phyloP scores from a whole-genome alignment of 805 yeast genomes.

The Pichia heedii region DNA sequence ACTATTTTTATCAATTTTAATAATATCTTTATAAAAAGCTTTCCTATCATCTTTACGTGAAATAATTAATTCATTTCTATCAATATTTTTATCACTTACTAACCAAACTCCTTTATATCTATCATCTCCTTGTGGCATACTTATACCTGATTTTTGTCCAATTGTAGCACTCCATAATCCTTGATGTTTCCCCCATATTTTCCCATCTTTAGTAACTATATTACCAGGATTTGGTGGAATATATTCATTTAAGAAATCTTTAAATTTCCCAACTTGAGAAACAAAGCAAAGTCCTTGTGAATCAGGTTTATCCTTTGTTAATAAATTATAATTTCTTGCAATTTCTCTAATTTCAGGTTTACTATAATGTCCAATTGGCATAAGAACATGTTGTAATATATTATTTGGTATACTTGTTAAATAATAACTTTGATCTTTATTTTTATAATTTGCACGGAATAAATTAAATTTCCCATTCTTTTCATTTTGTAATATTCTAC shows the following conservation, averaged over 20 bases:
- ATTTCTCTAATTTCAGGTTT: slow-evolving; percentile 68
- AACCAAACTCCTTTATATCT: slow-evolving; percentile 74
- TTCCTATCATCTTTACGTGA: slow-evolving; percentile 61
- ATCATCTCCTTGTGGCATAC: slow-evolving; percentile 88
- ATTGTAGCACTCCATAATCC: slow-evolving; percentile 95
- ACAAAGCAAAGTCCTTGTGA: slow-evolving; percentile 96
- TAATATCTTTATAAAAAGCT: slow-evolving; percentile 37
- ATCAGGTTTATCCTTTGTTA: slow-evolving; percentile 75
- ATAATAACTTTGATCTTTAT: slow-evolving; percentile 89
- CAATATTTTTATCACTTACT: slow-evolving; percentile 59
- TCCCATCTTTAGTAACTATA: slow-evolving; percentile 67
- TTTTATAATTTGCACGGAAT: slow-evolving; percentile 45
- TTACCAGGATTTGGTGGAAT: slow-evolving; percentile 68
- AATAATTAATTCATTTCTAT: slow-evolving; percentile 66
- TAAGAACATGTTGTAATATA: slow-evolving; percentile 41
- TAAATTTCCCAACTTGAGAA: slow-evolving; percentile 50
- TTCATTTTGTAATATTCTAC: slow-evolving; percentile 38
- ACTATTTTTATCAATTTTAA: slow-evolving; percentile 29
- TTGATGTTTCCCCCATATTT: slow-evolving; percentile 67
- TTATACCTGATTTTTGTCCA: slow-evolving; percentile 74
- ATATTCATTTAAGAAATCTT: slow-evolving; percentile 66
- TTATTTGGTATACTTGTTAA: slow-evolving; percentile 53
- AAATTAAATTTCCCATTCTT: slow-evolving; percentile 34
- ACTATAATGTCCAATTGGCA: slow-evolving; percentile 74
- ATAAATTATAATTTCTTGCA: slow-evolving; percentile 46